These are phyloP conservation scores for Chrysosporium keratinophilum DNA, from an alignment of 2,329 filamentous ascomycete species.

Conservation along the genomic window DNA sequence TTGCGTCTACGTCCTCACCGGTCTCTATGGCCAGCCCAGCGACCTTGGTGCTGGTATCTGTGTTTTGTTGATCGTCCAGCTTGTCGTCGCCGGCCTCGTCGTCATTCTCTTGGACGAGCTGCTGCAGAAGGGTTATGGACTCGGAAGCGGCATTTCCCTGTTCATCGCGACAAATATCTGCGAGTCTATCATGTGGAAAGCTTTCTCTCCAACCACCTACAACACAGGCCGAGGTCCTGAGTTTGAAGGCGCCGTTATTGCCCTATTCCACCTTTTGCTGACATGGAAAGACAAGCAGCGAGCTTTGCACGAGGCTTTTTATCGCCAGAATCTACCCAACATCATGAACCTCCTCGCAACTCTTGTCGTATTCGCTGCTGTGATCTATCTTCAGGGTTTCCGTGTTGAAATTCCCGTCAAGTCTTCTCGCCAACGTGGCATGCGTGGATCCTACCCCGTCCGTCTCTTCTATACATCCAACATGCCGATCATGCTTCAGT, in stretches of 20 bases:
- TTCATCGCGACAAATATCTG: constrained; percentile 99
- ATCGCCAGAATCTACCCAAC: constrained; percentile 98
- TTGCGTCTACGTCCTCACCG: constrained; percentile 95
- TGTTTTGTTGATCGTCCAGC: constrained; percentile 94
- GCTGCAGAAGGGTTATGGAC: constrained; percentile 97
- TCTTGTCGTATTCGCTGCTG: constrained; percentile 82
- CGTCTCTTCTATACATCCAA: constrained; percentile 99
- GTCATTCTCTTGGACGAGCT: constrained; percentile 99
- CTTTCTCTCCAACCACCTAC: constrained; percentile 97
- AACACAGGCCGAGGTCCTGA: constrained; percentile 98
- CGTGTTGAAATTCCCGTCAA: constrained; percentile 99
- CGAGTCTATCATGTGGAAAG: constrained; percentile 99
- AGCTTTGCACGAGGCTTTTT: constrained; percentile 96
- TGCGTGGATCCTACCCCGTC: constrained; percentile 94
- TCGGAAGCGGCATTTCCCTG: constrained; percentile 95
- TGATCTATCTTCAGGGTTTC: constrained; percentile 99
- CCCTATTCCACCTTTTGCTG: constrained; percentile 18
- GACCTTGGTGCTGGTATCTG: constrained; percentile 97
- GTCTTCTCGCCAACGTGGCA: constrained; percentile 96
- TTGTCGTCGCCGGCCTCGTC: constrained; percentile 93
- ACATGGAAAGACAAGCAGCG: constrained; percentile 99
- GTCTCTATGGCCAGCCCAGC: constrained; percentile 91
- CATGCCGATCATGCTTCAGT: constrained; percentile 99
- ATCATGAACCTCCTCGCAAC: constrained; percentile 97
- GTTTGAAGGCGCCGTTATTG: constrained; percentile 36